Evolutionary conservation across 2,329 filamentous ascomycete species (phyloP).

Genomic region (Aspergillus sp.): DNA sequence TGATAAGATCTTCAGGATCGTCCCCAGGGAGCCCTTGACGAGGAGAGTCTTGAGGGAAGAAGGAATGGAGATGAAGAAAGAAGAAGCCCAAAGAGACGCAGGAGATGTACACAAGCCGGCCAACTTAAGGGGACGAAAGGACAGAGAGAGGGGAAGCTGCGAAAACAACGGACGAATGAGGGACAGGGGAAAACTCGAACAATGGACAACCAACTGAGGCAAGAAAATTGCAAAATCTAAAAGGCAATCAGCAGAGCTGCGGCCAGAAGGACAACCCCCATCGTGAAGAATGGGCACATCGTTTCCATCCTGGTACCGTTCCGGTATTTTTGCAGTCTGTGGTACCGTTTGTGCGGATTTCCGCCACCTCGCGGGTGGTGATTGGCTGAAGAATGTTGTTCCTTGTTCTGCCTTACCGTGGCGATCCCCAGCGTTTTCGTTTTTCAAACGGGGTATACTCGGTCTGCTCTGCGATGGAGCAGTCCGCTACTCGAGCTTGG

Average conservation of each 20-base stretch:
- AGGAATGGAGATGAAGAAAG: slow-evolving; percentile 7
- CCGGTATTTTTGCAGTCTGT: background rate
- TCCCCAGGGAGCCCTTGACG: slow-evolving; percentile 10
- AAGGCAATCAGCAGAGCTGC: slow-evolving; percentile 3
- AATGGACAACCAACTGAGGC: slow-evolving; percentile 8
- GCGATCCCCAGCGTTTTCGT: background rate
- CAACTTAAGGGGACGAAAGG: slow-evolving; percentile 10
- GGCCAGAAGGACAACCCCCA: slow-evolving; percentile 11
- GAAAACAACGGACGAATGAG: slow-evolving; percentile 12
- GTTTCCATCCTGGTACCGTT: background rate
- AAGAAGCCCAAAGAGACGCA: slow-evolving; percentile 7
- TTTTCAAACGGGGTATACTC: background rate
- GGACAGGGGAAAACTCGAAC: slow-evolving; percentile 10
- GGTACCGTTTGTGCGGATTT: background rate
- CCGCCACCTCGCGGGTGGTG: background rate
- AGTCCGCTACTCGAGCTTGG: background rate
- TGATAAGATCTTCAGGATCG: slow-evolving; percentile 14
- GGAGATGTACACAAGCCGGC: slow-evolving; percentile 4
- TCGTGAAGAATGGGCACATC: slow-evolving; percentile 7
- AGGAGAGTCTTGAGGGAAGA: slow-evolving; percentile 3
- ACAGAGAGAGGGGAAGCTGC: slow-evolving; percentile 12
- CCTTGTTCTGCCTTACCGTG: slow-evolving; percentile 12
- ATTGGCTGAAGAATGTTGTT: slow-evolving; percentile 5
- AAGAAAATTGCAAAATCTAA: slow-evolving; percentile 9
- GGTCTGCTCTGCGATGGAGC: background rate